Percentiles rank a stretch among this genome's conserved stretches.
Evolutionary conservation across 805 yeast genomes (phyloP).

Genomic region (Kluyveromyces aestuarii): DNA sequence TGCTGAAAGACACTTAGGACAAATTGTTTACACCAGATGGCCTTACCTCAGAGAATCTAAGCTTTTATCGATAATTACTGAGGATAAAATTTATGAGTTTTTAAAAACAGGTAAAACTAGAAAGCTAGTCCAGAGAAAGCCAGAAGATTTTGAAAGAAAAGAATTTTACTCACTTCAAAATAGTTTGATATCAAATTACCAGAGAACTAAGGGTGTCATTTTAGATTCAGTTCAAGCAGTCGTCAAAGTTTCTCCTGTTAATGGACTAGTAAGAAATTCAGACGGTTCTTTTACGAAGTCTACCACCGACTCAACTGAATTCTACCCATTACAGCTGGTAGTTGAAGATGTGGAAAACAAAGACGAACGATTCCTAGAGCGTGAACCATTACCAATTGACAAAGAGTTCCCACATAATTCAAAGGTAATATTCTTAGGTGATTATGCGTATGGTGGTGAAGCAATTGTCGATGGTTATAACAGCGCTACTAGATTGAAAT

Average conservation of each 20-base stretch:
- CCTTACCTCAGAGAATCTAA: constrained; percentile 83
- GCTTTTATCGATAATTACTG: constrained; percentile 55
- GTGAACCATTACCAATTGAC: constrained; percentile 65
- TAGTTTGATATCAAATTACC: constrained; percentile 35
- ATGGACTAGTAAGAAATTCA: constrained; percentile 61
- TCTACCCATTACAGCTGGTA: constrained; percentile 70
- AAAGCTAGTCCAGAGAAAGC: constrained; percentile 31
- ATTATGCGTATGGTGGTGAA: constrained; percentile 78
- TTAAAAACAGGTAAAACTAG: constrained; percentile 4
- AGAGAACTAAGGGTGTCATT: constrained; percentile 51
- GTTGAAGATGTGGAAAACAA: constrained; percentile 65
- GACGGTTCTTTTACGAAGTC: constrained; percentile 77
- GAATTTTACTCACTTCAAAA: constrained; percentile 36
- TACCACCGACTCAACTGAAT: constrained; percentile 42
- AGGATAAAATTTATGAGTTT: constrained; percentile 35
- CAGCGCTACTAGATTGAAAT: constrained; percentile 35
- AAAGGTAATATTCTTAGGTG: constrained; percentile 72
- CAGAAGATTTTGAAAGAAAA: constrained; percentile 39
- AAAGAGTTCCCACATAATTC: constrained; percentile 74
- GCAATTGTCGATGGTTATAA: constrained; percentile 57
- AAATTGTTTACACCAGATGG: constrained; percentile 71
- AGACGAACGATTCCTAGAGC: constrained; percentile 66
- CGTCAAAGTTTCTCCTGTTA: constrained; percentile 63
- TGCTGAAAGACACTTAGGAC: constrained; percentile 51
- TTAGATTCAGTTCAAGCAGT: constrained; percentile 46